A percentile compares a stretch with the other conserved stretches of the same genome.
Evolutionary conservation across 208 protist genomes (phyloP).

Genomic region (Leishmania amazonensis): DNA sequence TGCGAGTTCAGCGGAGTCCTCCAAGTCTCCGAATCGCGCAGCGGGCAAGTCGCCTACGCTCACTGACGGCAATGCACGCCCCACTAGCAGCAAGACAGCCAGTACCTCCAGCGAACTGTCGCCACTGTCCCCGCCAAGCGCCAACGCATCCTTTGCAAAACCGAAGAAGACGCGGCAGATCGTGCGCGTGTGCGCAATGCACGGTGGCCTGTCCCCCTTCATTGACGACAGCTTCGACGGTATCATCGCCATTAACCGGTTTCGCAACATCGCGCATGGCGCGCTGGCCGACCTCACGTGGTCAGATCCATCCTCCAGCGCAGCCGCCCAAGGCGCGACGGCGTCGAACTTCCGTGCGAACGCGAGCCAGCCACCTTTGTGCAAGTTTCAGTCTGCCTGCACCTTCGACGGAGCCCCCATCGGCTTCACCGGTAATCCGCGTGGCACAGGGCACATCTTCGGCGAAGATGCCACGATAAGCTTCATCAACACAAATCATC

Average conservation of each 20-base stretch:
- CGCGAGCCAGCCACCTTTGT: constrained; percentile 26
- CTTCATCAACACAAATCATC: constrained; percentile 97
- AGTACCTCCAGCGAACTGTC: neutral
- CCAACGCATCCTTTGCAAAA: constrained; percentile 7
- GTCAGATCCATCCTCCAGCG: constrained; percentile 94
- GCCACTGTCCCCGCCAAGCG: neutral
- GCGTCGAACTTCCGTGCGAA: constrained; percentile 4
- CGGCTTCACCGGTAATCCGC: constrained; percentile 97
- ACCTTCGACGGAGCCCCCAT: constrained; percentile 54
- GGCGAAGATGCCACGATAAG: constrained; percentile 96
- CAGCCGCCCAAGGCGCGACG: neutral
- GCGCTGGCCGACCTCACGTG: constrained; percentile 99
- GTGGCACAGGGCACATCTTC: constrained; percentile 99
- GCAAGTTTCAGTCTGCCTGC: constrained; percentile 32
- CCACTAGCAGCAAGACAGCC: neutral
- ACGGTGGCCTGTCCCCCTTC: constrained; percentile 97
- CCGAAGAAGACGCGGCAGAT: constrained; percentile 26
- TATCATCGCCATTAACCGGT: constrained; percentile 94
- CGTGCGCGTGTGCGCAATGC: constrained; percentile 96
- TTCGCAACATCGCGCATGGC: constrained; percentile 93
- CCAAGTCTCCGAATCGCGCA: neutral
- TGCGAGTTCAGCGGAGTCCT: neutral
- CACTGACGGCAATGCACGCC: neutral
- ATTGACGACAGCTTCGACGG: constrained; percentile 96
- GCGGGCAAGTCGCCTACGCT: neutral